A percentile compares a stretch with the other conserved stretches of the same genome.
Evolutionary conservation across 108 stramenopile species (phyloP).

Genomic region (Hondaea fermentalgiana): DNA sequence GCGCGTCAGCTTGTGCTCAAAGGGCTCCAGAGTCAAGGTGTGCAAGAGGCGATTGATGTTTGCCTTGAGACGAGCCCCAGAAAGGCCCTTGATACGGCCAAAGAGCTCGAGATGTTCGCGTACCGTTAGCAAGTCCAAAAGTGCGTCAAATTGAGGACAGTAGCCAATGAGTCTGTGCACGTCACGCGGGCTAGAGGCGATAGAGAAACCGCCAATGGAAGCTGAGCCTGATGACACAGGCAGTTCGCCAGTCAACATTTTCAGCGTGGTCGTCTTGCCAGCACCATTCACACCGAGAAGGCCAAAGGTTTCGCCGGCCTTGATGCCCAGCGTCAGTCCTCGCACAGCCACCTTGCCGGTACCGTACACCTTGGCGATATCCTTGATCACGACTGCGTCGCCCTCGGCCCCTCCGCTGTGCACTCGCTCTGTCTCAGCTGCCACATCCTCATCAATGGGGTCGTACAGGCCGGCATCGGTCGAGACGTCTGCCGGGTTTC

Average conservation of each 20-base stretch:
- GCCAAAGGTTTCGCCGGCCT: slow-evolving; percentile 48
- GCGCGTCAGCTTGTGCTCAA: slow-evolving; percentile 41
- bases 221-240: slow-evolving; percentile 19
- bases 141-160: slow-evolving; percentile 59
- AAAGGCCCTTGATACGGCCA: slow-evolving; percentile 33
- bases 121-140: slow-evolving; percentile 54
- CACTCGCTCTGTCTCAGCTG: slow-evolving; percentile 28
- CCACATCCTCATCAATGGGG: slow-evolving; percentile 35
- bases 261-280: slow-evolving; percentile 52
- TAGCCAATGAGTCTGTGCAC: slow-evolving; percentile 32
- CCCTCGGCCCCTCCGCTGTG: neutral
- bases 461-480: neutral
- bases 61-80: neutral
- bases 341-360: slow-evolving; percentile 41
- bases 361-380: slow-evolving; percentile 31
- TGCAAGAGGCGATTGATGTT: slow-evolving; percentile 31
- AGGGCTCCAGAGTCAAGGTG: slow-evolving; percentile 65
- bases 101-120: slow-evolving; percentile 52
- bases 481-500: no score
- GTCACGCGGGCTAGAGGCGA: slow-evolving; percentile 30
- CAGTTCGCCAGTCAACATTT: slow-evolving; percentile 48
- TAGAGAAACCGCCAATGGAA: slow-evolving; percentile 17
- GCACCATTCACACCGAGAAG: slow-evolving; percentile 60
- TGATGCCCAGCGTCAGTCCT: slow-evolving; percentile 37
- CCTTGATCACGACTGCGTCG: slow-evolving; percentile 21